phyloP scores from a whole-genome alignment of 78 protist genomes.

The Goniomonas avonlea region DNA sequence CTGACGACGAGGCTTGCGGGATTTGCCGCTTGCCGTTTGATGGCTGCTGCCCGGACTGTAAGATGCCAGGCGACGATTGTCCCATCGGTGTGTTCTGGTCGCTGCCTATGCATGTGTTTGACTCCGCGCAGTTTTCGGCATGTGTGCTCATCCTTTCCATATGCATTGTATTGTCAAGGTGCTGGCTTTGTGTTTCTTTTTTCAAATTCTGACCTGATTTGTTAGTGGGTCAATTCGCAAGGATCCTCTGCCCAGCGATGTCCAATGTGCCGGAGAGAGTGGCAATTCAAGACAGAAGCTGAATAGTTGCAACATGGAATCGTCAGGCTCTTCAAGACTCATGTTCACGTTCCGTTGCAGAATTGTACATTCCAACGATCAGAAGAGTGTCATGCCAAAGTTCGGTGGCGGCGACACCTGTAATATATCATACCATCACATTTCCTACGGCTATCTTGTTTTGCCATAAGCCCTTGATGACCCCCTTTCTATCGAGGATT shows the following conservation, averaged over 20 bases:
- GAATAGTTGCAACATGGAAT: no score
- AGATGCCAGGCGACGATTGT: conserved; percentile 14
- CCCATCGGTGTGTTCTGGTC: not conserved
- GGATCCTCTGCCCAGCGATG: not conserved
- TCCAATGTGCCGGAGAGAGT: conserved; percentile 12
- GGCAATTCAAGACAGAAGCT: conserved; percentile 26
- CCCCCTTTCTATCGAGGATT: no score
- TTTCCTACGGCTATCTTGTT: no score
- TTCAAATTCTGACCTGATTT: no score
- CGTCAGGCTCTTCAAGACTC: no score
- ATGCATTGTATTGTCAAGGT: conserved; percentile 23
- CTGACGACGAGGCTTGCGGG: conserved; percentile 12
- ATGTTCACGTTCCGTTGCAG: no score
- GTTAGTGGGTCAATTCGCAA: conserved; percentile 1
- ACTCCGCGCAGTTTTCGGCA: not conserved
- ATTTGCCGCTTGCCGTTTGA: conserved; percentile 9
- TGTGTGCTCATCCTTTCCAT: conserved; percentile 7
- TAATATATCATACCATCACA: no score
- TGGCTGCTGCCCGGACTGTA: conserved; percentile 20
- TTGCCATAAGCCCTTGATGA: no score
- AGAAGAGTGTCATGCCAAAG: no score
- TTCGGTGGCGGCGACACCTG: no score
- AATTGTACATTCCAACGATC: no score
- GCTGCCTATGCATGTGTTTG: not conserved
- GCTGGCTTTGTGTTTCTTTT: no score